A percentile compares a stretch with the other conserved stretches of the same genome.
These are phyloP conservation scores for Epichloe elymi DNA, from an alignment of 2,329 filamentous ascomycete species.

Conservation along the genomic window DNA sequence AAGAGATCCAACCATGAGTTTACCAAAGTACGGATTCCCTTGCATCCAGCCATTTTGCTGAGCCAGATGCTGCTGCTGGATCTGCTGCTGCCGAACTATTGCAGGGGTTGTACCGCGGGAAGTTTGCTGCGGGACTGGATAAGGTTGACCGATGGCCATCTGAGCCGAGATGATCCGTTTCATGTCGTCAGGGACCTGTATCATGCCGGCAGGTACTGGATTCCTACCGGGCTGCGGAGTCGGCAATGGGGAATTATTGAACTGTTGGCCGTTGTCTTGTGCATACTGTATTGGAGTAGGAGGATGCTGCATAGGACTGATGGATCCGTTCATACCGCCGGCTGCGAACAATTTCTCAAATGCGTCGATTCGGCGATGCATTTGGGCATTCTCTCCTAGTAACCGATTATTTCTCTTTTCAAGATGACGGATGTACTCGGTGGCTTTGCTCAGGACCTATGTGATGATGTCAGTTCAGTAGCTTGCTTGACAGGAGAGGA, in stretches of 20 bases:
- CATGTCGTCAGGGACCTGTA: slow-evolving; percentile 53
- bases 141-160: slow-evolving; percentile 40
- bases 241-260: slow-evolving; percentile 30
- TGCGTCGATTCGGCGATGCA: slow-evolving; percentile 65
- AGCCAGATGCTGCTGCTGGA: slow-evolving; percentile 38
- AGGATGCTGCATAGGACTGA: slow-evolving; percentile 40
- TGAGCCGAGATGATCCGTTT: slow-evolving; percentile 47
- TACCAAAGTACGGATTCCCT: slow-evolving; percentile 46
- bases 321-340: slow-evolving; percentile 53
- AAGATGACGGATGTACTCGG: slow-evolving; percentile 87
- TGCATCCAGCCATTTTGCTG: slow-evolving; percentile 42
- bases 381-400: slow-evolving; percentile 63
- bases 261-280: slow-evolving; percentile 29
- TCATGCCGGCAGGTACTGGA: slow-evolving; percentile 42
- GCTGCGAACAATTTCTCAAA: slow-evolving; percentile 70
- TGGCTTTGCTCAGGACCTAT: slow-evolving; percentile 77
- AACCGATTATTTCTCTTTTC: slow-evolving; percentile 81
- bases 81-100: slow-evolving; percentile 41
- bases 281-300: slow-evolving; percentile 39
- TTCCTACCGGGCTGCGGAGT: slow-evolving; percentile 23
- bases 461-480: neutral
- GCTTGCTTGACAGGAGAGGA: neutral
- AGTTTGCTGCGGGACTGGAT: slow-evolving; percentile 34
- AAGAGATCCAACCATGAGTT: slow-evolving; percentile 85
- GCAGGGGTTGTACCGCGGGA: slow-evolving; percentile 31